phyloP scores from a whole-genome alignment of 2,329 filamentous ascomycete genomes.

The Fusarium temperatum region DNA sequence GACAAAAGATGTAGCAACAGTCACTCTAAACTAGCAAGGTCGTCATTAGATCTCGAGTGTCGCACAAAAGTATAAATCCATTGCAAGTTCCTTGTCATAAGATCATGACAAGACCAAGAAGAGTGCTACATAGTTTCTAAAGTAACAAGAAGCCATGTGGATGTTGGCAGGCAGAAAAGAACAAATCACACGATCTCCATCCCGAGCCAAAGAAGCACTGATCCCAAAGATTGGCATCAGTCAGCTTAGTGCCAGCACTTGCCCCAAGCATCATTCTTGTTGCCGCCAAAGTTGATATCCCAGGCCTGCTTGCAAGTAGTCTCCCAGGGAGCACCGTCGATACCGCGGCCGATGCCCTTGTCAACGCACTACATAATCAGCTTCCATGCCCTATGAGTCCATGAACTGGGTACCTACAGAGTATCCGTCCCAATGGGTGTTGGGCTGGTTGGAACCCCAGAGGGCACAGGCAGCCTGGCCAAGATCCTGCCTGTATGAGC shows the following conservation, averaged over 20 bases:
- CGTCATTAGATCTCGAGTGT: background rate
- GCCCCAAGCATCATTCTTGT: conserved; percentile 1
- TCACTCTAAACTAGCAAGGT: background rate
- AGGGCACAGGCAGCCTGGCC: conserved; percentile 9
- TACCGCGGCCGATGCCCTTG: conserved; percentile 12
- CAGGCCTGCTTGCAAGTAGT: conserved; percentile 19
- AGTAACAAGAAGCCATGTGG: background rate
- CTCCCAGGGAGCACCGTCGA: conserved; percentile 21
- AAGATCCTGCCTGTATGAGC: conserved; percentile 3
- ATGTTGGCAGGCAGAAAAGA: background rate
- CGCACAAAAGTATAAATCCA: background rate
- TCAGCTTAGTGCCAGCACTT: conserved; percentile 25
- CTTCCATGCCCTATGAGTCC: fast-evolving
- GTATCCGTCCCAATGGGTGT: conserved; percentile 20
- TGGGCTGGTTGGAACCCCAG: conserved; percentile 10
- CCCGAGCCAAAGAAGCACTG: background rate
- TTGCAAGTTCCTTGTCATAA: background rate
- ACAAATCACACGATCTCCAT: background rate
- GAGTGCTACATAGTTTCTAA: background rate
- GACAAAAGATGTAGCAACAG: background rate
- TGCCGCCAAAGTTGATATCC: conserved; percentile 20
- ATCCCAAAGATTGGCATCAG: background rate
- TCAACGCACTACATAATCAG: conserved; percentile 19
- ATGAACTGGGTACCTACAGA: background rate
- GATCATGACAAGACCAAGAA: background rate